Conservation (phyloP, 768 basidiomycete species). For the Nidularia pulvinata region DNA sequence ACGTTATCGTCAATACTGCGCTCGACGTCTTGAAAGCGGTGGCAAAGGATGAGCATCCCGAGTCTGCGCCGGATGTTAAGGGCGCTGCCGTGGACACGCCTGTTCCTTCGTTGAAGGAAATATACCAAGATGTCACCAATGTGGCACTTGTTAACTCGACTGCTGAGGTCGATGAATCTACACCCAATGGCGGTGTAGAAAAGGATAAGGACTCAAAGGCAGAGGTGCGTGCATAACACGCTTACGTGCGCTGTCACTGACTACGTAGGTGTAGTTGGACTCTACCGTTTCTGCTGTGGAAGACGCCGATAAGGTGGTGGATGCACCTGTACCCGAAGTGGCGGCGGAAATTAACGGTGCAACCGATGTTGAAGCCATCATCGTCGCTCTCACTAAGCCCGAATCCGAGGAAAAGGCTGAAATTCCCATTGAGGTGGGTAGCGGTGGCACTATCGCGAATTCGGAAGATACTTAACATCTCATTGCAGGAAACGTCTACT, state of each 20-base stretch:
- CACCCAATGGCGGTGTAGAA: background rate
- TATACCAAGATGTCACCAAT: background rate
- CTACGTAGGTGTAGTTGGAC: too few relatives aligned
- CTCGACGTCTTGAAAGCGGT: background rate
- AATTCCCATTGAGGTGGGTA: background rate
- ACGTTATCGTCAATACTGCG: background rate
- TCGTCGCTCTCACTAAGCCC: too few relatives aligned
- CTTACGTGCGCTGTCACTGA: too few relatives aligned
- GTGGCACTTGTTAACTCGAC: background rate
- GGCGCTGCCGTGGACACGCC: background rate
- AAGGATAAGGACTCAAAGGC: too few relatives aligned
- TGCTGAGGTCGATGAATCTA: background rate
- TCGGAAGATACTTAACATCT: too few relatives aligned
- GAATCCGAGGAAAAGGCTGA: background rate
- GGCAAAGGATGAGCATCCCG: background rate
- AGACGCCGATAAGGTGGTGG: background rate
- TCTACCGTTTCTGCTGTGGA: background rate
- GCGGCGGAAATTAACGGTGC: background rate
- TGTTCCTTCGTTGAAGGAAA: background rate
- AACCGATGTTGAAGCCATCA: background rate
- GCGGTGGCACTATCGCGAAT: too few relatives aligned
- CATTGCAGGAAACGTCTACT: too few relatives aligned
- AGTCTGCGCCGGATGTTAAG: background rate
- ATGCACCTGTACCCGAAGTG: background rate
- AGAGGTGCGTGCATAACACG: too few relatives aligned